Base-by-base conservation (phyloP, 2,329 filamentous ascomycete genomes). In the Phialophora verrucosa region DNA sequence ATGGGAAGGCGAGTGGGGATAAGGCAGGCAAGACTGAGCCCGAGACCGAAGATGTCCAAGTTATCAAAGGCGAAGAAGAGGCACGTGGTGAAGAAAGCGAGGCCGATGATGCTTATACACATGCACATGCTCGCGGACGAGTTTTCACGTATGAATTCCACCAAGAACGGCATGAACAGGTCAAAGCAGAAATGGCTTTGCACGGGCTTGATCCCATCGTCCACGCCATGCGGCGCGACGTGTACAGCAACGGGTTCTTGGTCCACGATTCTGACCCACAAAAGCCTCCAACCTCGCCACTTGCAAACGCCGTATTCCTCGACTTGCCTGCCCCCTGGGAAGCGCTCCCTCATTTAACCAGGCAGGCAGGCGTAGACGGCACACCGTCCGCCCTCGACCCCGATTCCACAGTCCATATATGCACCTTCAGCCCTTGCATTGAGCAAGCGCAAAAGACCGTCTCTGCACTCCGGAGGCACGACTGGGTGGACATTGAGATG, bases 371-470 rank as follows among this genome's bases (percentile, higher is more conserved):
- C 10, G 32, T 29, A 1, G 63, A 73, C 3, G 72, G 75, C 3
- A 76, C 76, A 3, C 69, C 70, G 0, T 84, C 85, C 0, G 83
- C 87, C 0, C 83, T 98, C 11, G 89, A 95, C 71, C 88, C 91
- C 0, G 83, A 84, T n/a, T 84, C 86, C 50, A 85, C 90, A 4
- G 87, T 90, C 1, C 85, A 95, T 75, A 85, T 99, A 62, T 99
- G 95, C 81, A 96, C 93, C 0, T 99, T 99, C 80, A 96, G 91
- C 1, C 95, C 95, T 0, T 99, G 95, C 78, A 96, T 99, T 71
- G 95, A 99, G 79, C 95, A 99, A 81, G 94, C 96, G 25, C 92
- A 91, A 61, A 87, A 89, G 63, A 98, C 95, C 0, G 89, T 97
- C 62, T 90, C 91, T 11, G 87, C 87, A 12, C 85, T 99, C 78